Evolutionary conservation across 2,329 filamentous ascomycete genomes (phyloP).

Genomic region (Penicillium hesseltinei): DNA sequence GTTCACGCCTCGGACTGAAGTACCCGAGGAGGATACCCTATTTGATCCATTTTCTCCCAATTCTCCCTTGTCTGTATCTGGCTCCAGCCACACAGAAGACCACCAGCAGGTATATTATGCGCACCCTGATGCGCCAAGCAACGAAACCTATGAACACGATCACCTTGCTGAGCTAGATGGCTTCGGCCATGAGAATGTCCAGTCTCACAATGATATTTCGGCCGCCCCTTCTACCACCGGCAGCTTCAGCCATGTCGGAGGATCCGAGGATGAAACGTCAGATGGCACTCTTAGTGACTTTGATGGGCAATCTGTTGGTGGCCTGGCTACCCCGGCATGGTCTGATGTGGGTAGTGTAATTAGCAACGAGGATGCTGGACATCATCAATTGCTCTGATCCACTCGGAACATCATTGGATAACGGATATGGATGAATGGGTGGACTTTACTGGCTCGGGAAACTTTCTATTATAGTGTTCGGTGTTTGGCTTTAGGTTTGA

Average conservation of each 20-base stretch:
- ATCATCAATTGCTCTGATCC: constrained; percentile 24
- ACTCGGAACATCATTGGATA: background rate
- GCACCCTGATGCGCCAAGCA: constrained; percentile 27
- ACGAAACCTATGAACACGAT: constrained; percentile 19
- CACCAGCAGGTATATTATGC: constrained; percentile 35
- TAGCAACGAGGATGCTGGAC: constrained; percentile 40
- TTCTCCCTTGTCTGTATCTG: constrained; percentile 20
- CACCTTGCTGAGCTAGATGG: constrained; percentile 14
- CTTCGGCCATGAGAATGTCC: constrained; percentile 8
- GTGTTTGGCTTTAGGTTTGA: background rate
- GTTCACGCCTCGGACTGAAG: constrained; percentile 48
- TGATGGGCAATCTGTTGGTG: constrained; percentile 30
- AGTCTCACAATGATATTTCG: constrained; percentile 27
- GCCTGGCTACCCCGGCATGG: constrained; percentile 41
- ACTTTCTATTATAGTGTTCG: background rate
- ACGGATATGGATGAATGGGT: background rate
- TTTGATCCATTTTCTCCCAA: constrained; percentile 19
- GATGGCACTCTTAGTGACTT: constrained; percentile 43
- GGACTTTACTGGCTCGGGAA: background rate
- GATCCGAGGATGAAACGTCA: constrained; percentile 34
- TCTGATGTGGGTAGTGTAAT: constrained; percentile 47
- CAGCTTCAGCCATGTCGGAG: constrained; percentile 39
- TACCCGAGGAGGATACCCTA: constrained; percentile 29
- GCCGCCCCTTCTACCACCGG: constrained; percentile 39
- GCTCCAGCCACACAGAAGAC: constrained; percentile 37